phyloP scores from a whole-genome alignment of 2,329 filamentous ascomycete species.

The Colletotrichum sp. region DNA sequence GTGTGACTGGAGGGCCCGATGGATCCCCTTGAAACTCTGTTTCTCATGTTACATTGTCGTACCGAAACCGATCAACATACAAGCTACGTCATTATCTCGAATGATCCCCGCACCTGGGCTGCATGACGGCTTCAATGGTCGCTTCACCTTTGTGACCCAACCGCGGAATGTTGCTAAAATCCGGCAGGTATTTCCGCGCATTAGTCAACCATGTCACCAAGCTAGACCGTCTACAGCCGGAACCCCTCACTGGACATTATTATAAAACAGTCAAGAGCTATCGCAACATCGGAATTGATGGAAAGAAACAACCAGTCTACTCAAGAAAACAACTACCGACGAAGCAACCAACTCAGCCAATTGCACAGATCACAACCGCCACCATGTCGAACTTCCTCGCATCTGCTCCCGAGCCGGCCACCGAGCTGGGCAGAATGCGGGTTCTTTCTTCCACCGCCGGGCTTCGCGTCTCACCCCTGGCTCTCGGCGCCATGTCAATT shows the following conservation, averaged over 20 bases:
- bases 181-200: slow-evolving; percentile 1
- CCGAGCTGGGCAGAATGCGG: slow-evolving; percentile 57
- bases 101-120: background rate
- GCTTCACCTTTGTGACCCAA: background rate
- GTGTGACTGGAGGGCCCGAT: background rate
- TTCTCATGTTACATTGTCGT: background rate
- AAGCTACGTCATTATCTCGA: background rate
- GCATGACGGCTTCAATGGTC: background rate
- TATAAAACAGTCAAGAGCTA: background rate
- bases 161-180: background rate
- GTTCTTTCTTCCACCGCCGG: slow-evolving; percentile 55
- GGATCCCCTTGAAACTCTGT: background rate
- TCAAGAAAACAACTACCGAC: background rate
- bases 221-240: background rate
- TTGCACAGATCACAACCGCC: background rate
- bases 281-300: background rate
- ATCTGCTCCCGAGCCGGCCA: slow-evolving; percentile 41
- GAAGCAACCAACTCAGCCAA: background rate
- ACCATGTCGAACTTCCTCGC: slow-evolving; percentile 15
- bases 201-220: background rate
- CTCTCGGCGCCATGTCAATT: slow-evolving; percentile 59
- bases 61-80: background rate
- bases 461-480: slow-evolving; percentile 57
- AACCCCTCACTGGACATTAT: background rate
- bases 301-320: background rate